Evolutionary conservation across 345 rosid species (phyloP).

Genomic region (Corchorus capsularis): DNA sequence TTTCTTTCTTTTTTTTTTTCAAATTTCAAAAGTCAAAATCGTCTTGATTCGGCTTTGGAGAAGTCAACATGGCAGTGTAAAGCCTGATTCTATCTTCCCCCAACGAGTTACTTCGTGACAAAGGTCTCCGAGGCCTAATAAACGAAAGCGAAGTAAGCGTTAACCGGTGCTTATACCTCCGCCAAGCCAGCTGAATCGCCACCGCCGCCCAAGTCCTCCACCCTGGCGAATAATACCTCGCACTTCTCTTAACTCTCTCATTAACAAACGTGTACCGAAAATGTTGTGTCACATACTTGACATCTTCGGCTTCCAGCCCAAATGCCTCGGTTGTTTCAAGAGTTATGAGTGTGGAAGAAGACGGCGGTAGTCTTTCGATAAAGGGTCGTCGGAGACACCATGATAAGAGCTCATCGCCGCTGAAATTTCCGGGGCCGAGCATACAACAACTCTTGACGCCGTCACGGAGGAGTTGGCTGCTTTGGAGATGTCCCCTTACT

Average conservation of each 20-base stretch:
- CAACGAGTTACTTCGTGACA: slow-evolving; percentile 79
- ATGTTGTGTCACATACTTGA: slow-evolving; percentile 92
- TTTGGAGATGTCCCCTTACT: slow-evolving; percentile 96
- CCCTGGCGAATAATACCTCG: slow-evolving; percentile 92
- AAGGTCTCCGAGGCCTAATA: slow-evolving; percentile 85
- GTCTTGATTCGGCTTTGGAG: slow-evolving; percentile 95
- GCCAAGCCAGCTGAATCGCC: slow-evolving; percentile 96
- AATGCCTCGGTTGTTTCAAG: slow-evolving; percentile 95
- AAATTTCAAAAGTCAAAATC: slow-evolving; percentile 85
- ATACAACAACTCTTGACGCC: slow-evolving; percentile 91
- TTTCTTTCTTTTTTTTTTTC: background rate
- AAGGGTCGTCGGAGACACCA: slow-evolving; percentile 94
- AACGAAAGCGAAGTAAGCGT: slow-evolving; percentile 85
- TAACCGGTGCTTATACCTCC: slow-evolving; percentile 78
- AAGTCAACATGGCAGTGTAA: slow-evolving; percentile 87
- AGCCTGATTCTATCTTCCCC: slow-evolving; percentile 91
- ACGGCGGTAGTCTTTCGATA: slow-evolving; percentile 82
- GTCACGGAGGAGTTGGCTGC: slow-evolving; percentile 87
- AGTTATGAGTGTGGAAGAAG: slow-evolving; percentile 80
- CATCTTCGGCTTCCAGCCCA: slow-evolving; percentile 86
- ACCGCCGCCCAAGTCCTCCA: slow-evolving; percentile 99
- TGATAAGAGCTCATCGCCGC: slow-evolving; percentile 93
- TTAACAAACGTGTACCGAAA: slow-evolving; percentile 94
- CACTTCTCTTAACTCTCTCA: slow-evolving; percentile 88
- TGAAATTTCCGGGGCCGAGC: slow-evolving; percentile 97